Evolutionary conservation across 192 early-diverging fungal genomes (phyloP).

Genomic region (Backusella tuberculispora): DNA sequence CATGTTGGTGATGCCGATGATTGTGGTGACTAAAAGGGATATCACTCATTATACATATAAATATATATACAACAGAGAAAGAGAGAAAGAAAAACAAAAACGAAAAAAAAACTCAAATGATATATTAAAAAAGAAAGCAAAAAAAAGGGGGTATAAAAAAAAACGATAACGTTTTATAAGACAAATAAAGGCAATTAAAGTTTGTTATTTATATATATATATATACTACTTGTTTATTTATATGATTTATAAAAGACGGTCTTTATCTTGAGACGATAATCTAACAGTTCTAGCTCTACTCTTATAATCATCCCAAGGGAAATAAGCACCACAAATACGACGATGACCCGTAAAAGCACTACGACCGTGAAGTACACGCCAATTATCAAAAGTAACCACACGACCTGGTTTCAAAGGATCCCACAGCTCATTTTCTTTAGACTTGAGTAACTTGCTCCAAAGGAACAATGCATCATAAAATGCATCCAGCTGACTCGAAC

Average conservation of each 20-base stretch:
- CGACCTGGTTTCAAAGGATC: conserved; percentile 67
- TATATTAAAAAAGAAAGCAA: background rate
- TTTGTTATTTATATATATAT: background rate
- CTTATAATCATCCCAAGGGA: conserved; percentile 77
- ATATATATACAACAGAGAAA: background rate
- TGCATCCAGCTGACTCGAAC: conserved; percentile 47
- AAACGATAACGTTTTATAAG: background rate
- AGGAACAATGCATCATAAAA: conserved; percentile 75
- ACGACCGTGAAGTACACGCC: conserved; percentile 81
- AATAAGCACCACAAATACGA: conserved; percentile 70
- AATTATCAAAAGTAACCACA: conserved; percentile 82
- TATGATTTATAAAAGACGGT: conserved; percentile 29
- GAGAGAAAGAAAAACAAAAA: background rate
- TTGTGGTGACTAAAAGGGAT: background rate
- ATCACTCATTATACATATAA: background rate
- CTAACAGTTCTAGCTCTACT: conserved; percentile 43
- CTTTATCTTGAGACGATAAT: conserved; percentile 32
- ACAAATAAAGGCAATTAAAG: background rate
- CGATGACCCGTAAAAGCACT: conserved; percentile 73
- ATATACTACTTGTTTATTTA: background rate
- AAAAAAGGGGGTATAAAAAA: background rate
- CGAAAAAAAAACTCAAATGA: background rate
- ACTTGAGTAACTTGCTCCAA: conserved; percentile 65
- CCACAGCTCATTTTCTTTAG: conserved; percentile 66
- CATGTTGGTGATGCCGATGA: background rate